Evolutionary conservation across 768 basidiomycete species (phyloP), one percentile per base, ranked within the genome.

Genomic region (Kwoniella dejecticola): DNA sequence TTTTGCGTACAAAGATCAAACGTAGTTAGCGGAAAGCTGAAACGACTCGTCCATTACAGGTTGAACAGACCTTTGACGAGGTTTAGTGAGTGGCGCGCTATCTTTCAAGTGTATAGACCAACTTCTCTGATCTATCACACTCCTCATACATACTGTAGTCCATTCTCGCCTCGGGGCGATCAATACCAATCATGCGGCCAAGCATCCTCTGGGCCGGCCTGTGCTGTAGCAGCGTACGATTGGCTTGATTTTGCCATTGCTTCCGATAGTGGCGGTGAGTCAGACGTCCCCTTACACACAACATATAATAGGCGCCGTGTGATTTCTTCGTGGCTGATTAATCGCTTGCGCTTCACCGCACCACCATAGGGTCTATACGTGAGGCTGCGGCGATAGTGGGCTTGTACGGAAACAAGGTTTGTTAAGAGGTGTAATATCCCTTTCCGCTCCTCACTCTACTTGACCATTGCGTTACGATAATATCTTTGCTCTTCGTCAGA

Each of bases 131-230:
- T 48, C 29, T 23, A 27, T 7, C 21, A 26, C 24, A 8, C 46
- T 48, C 19, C 19, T 47, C 23, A 23, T 4, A 24, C 10, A 7
- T 27, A 23, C 8, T 8, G 10, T 36, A 65, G 58, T 42, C 68
- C 77, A 7, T 78, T 70, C 66, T 71, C 72, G 30, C 58, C 72
- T 31, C 70, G 77, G n/a, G 72, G 67, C 15, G 77, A 79, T 58
- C 63, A 63, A 10, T 73, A 67, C 42, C 75, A 75, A 53, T 61
- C 63, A 24, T 67, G 69, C 31, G 52, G 56, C 0, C 58, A 69
- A 7, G 71, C 71, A n/a, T 76, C 75, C 10, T 62, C 67, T 23
- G 73, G 75, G 1, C 63, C 71, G 0, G 71, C 59, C 12, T 62
- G 69, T 57, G 69, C 69, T 27, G 60, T 74, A 31, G 75, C 61